phyloP scores from a whole-genome alignment of 208 protist genomes.

The Acanthamoeba castellanii region DNA sequence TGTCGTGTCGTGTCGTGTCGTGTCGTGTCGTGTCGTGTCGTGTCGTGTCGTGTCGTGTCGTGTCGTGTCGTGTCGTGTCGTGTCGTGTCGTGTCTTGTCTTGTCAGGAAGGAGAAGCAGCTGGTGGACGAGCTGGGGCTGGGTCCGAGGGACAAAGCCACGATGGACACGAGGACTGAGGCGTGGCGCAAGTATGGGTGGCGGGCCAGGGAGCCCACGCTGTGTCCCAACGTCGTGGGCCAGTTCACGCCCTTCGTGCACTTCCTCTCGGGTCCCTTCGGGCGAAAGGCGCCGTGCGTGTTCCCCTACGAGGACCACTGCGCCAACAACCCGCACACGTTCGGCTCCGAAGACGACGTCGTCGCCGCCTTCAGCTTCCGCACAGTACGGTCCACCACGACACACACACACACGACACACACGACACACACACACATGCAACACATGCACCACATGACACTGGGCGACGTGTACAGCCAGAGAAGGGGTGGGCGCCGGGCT shows the following conservation, averaged over 20 bases:
- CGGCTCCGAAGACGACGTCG: background rate
- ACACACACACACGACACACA: background rate
- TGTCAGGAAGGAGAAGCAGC: background rate
- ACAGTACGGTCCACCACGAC: background rate
- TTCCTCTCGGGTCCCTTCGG: background rate
- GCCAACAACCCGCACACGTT: background rate
- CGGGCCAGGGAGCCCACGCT: background rate
- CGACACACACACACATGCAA: no score
- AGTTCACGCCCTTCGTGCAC: background rate
- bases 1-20: no score
- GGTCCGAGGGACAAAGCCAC: background rate
- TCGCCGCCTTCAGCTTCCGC: background rate
- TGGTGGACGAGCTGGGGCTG: background rate
- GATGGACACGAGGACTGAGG: no score
- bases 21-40: no score
- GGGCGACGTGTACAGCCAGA: background rate
- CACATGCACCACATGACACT: background rate
- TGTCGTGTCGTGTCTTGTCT: no score
- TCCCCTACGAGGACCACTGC: background rate
- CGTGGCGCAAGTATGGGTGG: background rate
- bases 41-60: no score
- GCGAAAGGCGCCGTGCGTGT: background rate
- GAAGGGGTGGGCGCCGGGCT: background rate
- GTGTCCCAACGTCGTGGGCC: background rate
- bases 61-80: no score